Conservation (phyloP, 768 basidiomycete genomes). For the Lactarius quietus region DNA sequence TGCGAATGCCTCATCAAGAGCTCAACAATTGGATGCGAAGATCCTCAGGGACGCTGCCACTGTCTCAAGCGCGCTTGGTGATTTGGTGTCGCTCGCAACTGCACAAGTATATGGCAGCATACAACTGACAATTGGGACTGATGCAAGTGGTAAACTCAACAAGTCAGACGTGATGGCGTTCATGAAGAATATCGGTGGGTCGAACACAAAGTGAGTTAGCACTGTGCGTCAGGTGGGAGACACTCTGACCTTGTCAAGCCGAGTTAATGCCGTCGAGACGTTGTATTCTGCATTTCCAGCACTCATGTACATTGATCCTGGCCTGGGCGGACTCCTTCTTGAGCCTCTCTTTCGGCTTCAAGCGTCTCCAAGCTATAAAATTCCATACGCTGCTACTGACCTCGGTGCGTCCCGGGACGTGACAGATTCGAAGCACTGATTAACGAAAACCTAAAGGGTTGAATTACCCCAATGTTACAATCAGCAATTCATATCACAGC, state of each 20-base stretch:
- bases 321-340: conserved; percentile 36
- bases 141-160: conserved; percentile 46
- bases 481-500: background rate
- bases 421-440: background rate
- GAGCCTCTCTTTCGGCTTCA: conserved; percentile 28
- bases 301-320: conserved; percentile 52
- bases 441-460: background rate
- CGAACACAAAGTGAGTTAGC: conserved; percentile 36
- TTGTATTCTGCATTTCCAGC: conserved; percentile 48
- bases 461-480: conserved; percentile 12
- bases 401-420: conserved; percentile 19
- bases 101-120: conserved; percentile 51
- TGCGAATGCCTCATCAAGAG: conserved; percentile 40
- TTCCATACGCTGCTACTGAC: conserved; percentile 24
- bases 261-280: conserved; percentile 52
- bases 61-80: conserved; percentile 50
- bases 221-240: background rate
- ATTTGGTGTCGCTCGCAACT: conserved; percentile 48
- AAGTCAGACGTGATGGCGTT: conserved; percentile 50
- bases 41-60: conserved; percentile 44
- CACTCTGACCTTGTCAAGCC: conserved; percentile 9
- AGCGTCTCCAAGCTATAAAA: conserved; percentile 16
- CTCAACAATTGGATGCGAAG: conserved; percentile 45
- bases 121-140: conserved; percentile 53
- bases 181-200: conserved; percentile 36